Conservation (phyloP, 2,329 filamentous ascomycete genomes). For the Neobulgaria alba region DNA sequence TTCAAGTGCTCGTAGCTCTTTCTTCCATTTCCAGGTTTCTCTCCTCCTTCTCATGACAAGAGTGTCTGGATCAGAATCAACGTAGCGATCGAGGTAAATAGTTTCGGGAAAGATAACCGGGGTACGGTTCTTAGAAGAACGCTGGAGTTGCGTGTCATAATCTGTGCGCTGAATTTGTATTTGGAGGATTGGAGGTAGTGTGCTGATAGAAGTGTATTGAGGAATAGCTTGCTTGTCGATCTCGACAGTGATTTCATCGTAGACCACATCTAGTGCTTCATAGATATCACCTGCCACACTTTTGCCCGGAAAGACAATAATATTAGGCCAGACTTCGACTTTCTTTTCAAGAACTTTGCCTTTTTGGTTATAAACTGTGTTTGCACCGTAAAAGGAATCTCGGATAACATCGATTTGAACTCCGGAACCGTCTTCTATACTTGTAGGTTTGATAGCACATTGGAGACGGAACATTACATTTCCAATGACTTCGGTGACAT, state of each 20-base stretch:
- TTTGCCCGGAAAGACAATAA: constrained; percentile 50
- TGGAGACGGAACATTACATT: constrained; percentile 88
- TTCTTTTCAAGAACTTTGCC: constrained; percentile 35
- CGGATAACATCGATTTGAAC: constrained; percentile 78
- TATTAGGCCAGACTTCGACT: constrained; percentile 39
- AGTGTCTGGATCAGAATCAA: constrained; percentile 53
- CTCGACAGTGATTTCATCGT: constrained; percentile 69
- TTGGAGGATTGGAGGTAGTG: constrained; percentile 78
- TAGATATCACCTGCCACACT: constrained; percentile 58
- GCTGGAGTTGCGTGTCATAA: constrained; percentile 52
- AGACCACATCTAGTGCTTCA: constrained; percentile 74
- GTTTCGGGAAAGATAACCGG: constrained; percentile 71
- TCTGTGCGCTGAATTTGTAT: constrained; percentile 81
- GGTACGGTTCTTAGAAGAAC: constrained; percentile 64
- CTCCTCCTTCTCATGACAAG: constrained; percentile 55
- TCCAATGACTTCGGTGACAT: constrained; percentile 92
- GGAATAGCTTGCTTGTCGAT: constrained; percentile 50
- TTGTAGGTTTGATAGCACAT: constrained; percentile 70
- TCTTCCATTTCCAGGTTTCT: constrained; percentile 67
- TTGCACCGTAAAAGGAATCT: constrained; percentile 56
- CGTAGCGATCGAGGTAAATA: constrained; percentile 83
- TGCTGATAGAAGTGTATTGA: constrained; percentile 63
- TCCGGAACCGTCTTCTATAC: constrained; percentile 51
- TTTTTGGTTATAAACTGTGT: constrained; percentile 50
- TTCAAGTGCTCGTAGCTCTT: constrained; percentile 49